Evolutionary conservation across 495 filamentous ascomycete genomes (phyloP).

Genomic region (Haplographium delicatum): DNA sequence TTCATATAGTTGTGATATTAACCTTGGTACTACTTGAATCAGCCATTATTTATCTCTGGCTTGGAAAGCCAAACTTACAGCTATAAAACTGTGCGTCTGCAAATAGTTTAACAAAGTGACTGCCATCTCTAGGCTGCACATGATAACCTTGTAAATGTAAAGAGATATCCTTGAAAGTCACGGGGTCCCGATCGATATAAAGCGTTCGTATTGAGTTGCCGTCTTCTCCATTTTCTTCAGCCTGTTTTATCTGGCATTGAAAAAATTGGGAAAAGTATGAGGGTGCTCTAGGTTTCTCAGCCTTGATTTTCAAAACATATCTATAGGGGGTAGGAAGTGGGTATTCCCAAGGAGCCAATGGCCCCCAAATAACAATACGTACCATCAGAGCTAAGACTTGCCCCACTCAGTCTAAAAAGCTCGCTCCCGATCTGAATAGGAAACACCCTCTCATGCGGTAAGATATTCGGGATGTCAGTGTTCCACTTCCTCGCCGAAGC

Average conservation of each 20-base stretch:
- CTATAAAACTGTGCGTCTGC: conserved; percentile 96
- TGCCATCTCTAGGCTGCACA: conserved; percentile 72
- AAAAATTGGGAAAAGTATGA: conserved; percentile 98
- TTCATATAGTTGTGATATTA: conserved; percentile 92
- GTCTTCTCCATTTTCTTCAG: conserved; percentile 45
- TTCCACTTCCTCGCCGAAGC: conserved; percentile 15
- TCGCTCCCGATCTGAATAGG: conserved; percentile 92
- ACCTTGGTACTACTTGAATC: conserved; percentile 65
- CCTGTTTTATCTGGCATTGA: conserved; percentile 66
- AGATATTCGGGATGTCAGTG: conserved; percentile 47
- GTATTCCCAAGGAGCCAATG: too few species aligned
- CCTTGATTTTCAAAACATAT: conserved; percentile 18
- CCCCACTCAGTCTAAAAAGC: conserved; percentile 89
- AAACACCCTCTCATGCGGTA: conserved; percentile 69
- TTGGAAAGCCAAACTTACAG: conserved; percentile 40
- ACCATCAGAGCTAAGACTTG: conserved; percentile 94
- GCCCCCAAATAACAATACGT: too few species aligned
- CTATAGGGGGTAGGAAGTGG: too few species aligned
- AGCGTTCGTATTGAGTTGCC: conserved; percentile 55
- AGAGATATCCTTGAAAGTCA: conserved; percentile 83
- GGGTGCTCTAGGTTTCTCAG: conserved; percentile 69
- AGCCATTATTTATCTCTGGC: conserved; percentile 10
- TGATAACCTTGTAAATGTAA: conserved; percentile 94
- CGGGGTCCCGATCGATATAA: conserved; percentile 93
- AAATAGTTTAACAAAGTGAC: conserved; percentile 86